Conservation (phyloP, 2,329 filamentous ascomycete species). For the Neophaeococcomyces aloes region DNA sequence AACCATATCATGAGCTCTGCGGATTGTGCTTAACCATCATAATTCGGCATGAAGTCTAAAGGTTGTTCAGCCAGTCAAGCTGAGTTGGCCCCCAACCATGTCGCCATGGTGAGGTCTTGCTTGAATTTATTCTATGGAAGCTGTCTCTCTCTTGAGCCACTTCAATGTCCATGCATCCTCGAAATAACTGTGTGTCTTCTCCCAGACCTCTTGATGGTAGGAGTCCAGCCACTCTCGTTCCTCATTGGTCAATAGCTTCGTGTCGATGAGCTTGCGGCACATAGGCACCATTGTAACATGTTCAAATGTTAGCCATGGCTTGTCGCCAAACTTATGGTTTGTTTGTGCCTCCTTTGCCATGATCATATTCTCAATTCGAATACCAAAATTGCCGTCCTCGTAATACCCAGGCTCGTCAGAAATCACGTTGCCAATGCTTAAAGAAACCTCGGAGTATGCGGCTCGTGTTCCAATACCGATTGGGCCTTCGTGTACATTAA, state of each 20-base stretch:
- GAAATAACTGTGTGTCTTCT: slow-evolving; percentile 72
- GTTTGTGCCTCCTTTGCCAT: slow-evolving; percentile 85
- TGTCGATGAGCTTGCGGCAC: slow-evolving; percentile 78
- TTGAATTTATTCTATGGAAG: slow-evolving; percentile 13
- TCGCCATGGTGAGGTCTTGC: not conserved
- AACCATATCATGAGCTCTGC: too few species aligned
- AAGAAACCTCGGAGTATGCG: slow-evolving; percentile 80
- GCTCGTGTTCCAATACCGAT: slow-evolving; percentile 91
- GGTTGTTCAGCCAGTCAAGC: too few species aligned
- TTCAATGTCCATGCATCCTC: slow-evolving; percentile 59
- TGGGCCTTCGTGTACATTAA: slow-evolving; percentile 95
- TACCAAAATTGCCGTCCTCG: slow-evolving; percentile 87
- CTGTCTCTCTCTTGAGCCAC: slow-evolving; percentile 70
- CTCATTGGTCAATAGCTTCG: slow-evolving; percentile 54
- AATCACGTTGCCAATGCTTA: slow-evolving; percentile 86
- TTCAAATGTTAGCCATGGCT: slow-evolving; percentile 89
- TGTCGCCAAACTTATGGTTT: slow-evolving; percentile 79
- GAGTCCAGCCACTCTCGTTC: slow-evolving; percentile 83
- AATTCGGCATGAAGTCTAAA: too few species aligned
- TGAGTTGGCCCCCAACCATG: too few species aligned
- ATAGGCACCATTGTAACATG: slow-evolving; percentile 96
- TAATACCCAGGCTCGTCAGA: slow-evolving; percentile 97
- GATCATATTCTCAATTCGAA: slow-evolving; percentile 92
- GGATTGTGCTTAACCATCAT: too few species aligned
- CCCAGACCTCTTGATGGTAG: slow-evolving; percentile 69